Percentiles rank a stretch among this genome's conserved stretches.
These are phyloP conservation scores for Aspergillus bertholletiae DNA, from an alignment of 495 filamentous ascomycete genomes.

Conservation along the genomic window DNA sequence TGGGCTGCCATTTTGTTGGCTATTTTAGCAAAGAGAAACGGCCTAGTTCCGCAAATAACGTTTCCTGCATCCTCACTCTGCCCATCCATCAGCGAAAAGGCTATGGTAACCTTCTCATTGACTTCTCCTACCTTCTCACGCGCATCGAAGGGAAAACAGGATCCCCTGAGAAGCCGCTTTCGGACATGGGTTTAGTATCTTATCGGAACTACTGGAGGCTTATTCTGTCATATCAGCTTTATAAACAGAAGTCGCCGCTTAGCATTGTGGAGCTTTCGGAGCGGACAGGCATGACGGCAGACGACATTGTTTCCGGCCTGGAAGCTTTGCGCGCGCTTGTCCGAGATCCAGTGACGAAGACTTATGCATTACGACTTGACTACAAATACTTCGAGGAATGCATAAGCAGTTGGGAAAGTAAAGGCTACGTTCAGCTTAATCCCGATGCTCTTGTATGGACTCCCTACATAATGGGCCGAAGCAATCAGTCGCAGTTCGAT, in stretches of 20 bases:
- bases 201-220: slow-evolving; percentile 97
- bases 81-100: slow-evolving; percentile 96
- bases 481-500: slow-evolving; percentile 80
- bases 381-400: slow-evolving; percentile 77
- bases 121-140: slow-evolving; percentile 96
- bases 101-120: slow-evolving; percentile 93
- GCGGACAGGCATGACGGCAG: slow-evolving; percentile 90
- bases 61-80: slow-evolving; percentile 92
- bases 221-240: slow-evolving; percentile 76
- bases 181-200: slow-evolving; percentile 94
- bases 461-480: slow-evolving; percentile 93
- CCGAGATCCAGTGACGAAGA: slow-evolving; percentile 80
- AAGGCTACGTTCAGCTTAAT: slow-evolving; percentile 82
- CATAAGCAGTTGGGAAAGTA: slow-evolving; percentile 80
- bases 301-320: slow-evolving; percentile 90
- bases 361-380: slow-evolving; percentile 86
- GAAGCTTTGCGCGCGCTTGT: slow-evolving; percentile 87
- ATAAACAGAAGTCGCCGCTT: slow-evolving; percentile 59
- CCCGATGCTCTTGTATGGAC: slow-evolving; percentile 84
- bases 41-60: slow-evolving; percentile 91
- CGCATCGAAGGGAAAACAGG: slow-evolving; percentile 91
- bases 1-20: slow-evolving; percentile 94
- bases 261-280: slow-evolving; percentile 81
- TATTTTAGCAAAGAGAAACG: slow-evolving; percentile 99
- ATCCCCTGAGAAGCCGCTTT: slow-evolving; percentile 95